Conservation (phyloP, 495 filamentous ascomycete species). For the Mytilinidion resinicola region DNA sequence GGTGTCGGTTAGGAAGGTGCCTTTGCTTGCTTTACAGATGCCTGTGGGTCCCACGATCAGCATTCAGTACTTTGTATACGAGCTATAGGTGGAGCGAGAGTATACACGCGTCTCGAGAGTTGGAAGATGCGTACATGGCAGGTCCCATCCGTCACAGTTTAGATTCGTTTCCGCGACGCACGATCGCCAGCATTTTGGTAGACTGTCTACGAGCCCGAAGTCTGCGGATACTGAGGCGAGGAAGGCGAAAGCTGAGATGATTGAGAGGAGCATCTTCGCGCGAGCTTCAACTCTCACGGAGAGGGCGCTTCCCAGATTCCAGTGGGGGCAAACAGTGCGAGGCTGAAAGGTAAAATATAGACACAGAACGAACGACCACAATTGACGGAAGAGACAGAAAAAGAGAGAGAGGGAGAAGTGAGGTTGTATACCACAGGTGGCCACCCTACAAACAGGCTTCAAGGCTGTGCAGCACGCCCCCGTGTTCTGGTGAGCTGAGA, state of each 20-base stretch:
- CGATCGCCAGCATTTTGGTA: not conserved
- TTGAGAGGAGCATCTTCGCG: not conserved
- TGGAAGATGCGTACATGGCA: not conserved
- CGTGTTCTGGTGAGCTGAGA: too few relatives aligned
- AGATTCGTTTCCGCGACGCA: not conserved
- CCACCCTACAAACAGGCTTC: too few relatives aligned
- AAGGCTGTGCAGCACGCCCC: too few relatives aligned
- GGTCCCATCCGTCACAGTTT: not conserved
- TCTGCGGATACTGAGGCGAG: not conserved
- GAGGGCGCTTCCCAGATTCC: too few relatives aligned
- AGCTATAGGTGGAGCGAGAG: too few relatives aligned
- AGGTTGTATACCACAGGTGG: too few relatives aligned
- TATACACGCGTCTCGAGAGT: not conserved
- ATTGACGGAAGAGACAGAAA: too few relatives aligned
- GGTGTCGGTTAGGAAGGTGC: slow-evolving; percentile 1
- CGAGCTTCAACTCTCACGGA: too few relatives aligned
- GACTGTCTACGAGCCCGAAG: not conserved
- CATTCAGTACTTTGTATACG: not conserved
- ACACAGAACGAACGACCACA: too few relatives aligned
- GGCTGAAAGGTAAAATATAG: too few relatives aligned
- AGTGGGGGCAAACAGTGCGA: too few relatives aligned
- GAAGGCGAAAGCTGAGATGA: not conserved
- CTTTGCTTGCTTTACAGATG: slow-evolving; percentile 3
- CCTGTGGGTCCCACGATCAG: not conserved
- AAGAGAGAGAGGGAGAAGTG: too few relatives aligned